Conservation (phyloP, 495 filamentous ascomycete genomes). For the Hyaloscypha variabilis region DNA sequence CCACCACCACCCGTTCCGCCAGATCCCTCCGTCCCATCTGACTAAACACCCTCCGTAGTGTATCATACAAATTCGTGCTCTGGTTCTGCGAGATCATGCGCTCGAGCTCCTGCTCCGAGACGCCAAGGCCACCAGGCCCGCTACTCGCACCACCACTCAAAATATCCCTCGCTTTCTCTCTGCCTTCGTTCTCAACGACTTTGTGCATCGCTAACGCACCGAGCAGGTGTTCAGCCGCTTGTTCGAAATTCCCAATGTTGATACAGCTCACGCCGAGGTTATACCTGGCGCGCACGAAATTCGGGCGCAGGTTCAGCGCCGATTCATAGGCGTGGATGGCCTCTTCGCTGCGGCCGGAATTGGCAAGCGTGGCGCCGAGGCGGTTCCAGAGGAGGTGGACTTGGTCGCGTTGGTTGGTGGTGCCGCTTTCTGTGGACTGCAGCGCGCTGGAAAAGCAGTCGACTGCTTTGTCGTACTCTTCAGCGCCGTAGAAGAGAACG, state of each 20-base stretch:
- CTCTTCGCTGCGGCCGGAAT: constrained; percentile 89
- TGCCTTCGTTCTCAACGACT: constrained; percentile 81
- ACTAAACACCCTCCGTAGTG: constrained; percentile 85
- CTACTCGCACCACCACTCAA: constrained; percentile 47
- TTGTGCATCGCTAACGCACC: constrained; percentile 96
- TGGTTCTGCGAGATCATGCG: constrained; percentile 88
- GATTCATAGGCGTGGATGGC: constrained; percentile 96
- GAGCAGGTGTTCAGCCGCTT: constrained; percentile 93
- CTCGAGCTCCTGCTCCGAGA: constrained; percentile 72
- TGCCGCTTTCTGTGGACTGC: constrained; percentile 76
- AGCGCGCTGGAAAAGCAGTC: constrained; percentile 96
- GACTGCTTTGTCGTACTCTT: constrained; percentile 97
- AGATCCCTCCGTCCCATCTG: constrained; percentile 92
- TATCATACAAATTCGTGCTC: constrained; percentile 95
- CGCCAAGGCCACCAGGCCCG: constrained; percentile 33
- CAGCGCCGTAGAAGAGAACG: constrained; percentile 95
- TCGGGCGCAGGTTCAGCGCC: constrained; percentile 83
- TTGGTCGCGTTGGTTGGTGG: constrained; percentile 72
- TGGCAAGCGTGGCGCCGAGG: constrained; percentile 93
- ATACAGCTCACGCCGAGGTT: constrained; percentile 97
- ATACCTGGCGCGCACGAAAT: constrained; percentile 96
- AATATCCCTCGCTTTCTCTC: constrained; percentile 82
- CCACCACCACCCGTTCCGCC: constrained; percentile 80
- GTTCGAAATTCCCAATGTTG: constrained; percentile 92
- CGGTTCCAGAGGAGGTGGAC: constrained; percentile 97